Base-by-base conservation (phyloP, 352 stramenopile genomes). In the Globisporangium spinosum region DNA sequence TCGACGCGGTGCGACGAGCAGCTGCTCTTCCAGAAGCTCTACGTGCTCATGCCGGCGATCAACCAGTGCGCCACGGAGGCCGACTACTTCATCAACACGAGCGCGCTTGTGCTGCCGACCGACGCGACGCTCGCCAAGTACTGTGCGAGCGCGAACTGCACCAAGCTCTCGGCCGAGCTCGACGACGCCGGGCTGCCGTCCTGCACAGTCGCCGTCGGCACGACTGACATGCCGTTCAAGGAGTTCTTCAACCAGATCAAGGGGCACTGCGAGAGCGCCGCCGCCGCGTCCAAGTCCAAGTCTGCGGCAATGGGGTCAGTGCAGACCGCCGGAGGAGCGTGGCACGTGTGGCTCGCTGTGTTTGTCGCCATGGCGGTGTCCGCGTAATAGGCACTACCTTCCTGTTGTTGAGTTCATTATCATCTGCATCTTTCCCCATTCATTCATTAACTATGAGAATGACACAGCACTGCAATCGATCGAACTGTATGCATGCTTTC, bases 41-140 rank as follows among this genome's bases (percentile, higher is more conserved):
- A 80, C 71, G 74, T 80, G 65, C 71, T 80, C 71, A 78, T 80
- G 74, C 74, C 74, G n/a, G 71, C 71, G 53, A 80, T 80, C 60
- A 77, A 77, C 63, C 74, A 80, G 74, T 80, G 74, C 71, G 74
- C 74, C 9, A 69, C 64, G 56, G 74, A 80, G 25, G 67, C 68
- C 56, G 74, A 76, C 64, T 80, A 80, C 64, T 76, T 70, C 38
- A 71, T 80, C 51, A 65, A 69, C 27, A 72, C 71, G 7, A 59
- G 68, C 27, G 69, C 68, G 56, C 63, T 80, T 10, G 63, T 70
- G 10, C 17, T 72, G 32, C 74, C 74, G 32, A 69, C 71, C 35
- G 47, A 70, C 20, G 55, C 17, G 60, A 70, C 59, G 35, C 71
- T 80, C 65, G 47, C 38, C 62, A 76, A 76, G 63, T 80, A 72